Conservation (phyloP, 768 basidiomycete genomes). For the Boletus rufocinnamomeus region DNA sequence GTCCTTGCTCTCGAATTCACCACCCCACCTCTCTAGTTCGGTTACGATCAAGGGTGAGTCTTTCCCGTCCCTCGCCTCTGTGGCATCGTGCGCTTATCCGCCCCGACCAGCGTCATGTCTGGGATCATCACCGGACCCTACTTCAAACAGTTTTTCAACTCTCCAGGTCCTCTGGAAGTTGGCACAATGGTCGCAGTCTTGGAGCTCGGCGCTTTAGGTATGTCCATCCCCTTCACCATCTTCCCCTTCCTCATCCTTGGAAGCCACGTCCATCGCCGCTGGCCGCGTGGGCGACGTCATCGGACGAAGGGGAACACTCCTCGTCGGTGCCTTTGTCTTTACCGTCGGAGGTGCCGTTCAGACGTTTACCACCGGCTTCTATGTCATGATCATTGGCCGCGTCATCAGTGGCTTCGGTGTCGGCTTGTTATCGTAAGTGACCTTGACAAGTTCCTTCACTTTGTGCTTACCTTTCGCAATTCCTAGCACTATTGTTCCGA, state of each 20-base stretch:
- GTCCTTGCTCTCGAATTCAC: constrained; percentile 8
- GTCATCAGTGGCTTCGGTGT: constrained; percentile 88
- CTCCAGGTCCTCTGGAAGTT: constrained; percentile 69
- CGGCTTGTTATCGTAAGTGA: constrained; percentile 78
- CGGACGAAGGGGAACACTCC: constrained; percentile 83
- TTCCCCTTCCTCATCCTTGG: not conserved
- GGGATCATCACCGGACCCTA: constrained; percentile 89
- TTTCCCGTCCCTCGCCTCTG: constrained; percentile 8
- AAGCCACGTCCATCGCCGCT: constrained; percentile 87
- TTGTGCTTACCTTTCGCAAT: constrained; percentile 8
- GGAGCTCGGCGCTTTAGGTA: constrained; percentile 90
- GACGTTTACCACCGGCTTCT: constrained; percentile 77
- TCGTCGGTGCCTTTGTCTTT: constrained; percentile 81
- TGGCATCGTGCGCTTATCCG: constrained; percentile 6
- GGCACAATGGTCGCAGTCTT: constrained; percentile 98
- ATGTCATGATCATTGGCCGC: constrained; percentile 80
- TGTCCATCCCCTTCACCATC: constrained; percentile 25
- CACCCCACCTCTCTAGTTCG: constrained; percentile 50
- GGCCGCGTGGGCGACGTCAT: constrained; percentile 86
- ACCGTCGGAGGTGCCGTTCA: constrained; percentile 86
- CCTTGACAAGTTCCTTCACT: not conserved
- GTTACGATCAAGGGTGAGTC: constrained; percentile 81
- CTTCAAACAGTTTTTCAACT: constrained; percentile 80
- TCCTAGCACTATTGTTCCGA: constrained; percentile 86
- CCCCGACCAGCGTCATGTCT: constrained; percentile 69